These are phyloP conservation scores for Cucumis cinereus DNA, from an alignment of 306 rosid species.

Conservation along the genomic window DNA sequence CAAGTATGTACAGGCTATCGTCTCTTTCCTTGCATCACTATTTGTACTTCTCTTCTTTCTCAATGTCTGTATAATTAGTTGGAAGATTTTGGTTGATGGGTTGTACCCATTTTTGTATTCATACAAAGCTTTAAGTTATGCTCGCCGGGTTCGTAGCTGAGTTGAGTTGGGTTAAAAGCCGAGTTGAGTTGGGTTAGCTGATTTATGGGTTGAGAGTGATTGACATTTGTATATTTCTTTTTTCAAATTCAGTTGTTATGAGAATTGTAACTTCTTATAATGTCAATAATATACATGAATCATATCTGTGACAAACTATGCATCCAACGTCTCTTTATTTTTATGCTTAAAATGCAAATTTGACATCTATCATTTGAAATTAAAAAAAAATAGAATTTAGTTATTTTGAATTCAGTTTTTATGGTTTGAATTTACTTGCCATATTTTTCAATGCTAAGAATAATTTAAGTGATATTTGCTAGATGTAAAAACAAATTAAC, in stretches of 20 bases:
- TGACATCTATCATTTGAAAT: too few species aligned
- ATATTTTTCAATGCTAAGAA: too few species aligned
- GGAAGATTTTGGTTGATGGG: neutral
- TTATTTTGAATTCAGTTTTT: too few species aligned
- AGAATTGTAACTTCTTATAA: neutral
- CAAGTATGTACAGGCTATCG: neutral
- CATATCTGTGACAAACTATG: neutral
- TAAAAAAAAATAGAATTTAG: too few species aligned
- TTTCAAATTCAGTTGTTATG: neutral
- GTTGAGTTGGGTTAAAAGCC: neutral
- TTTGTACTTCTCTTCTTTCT: neutral
- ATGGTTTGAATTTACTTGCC: too few species aligned
- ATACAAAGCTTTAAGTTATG: neutral
- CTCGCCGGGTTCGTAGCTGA: neutral
- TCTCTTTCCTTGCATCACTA: neutral
- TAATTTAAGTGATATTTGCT: too few species aligned
- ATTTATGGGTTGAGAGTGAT: slow-evolving; percentile 13
- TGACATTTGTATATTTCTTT: neutral
- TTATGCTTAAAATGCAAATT: too few species aligned
- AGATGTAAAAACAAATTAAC: too few species aligned
- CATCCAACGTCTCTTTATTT: neutral
- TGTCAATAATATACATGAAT: neutral
- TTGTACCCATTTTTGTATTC: neutral
- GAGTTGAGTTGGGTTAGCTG: neutral
- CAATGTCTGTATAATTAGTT: neutral